A percentile compares a stretch with the other conserved stretches of the same genome.
phyloP scores from a whole-genome alignment of 148 eudicot species.

The Rhododendron mucronatum region DNA sequence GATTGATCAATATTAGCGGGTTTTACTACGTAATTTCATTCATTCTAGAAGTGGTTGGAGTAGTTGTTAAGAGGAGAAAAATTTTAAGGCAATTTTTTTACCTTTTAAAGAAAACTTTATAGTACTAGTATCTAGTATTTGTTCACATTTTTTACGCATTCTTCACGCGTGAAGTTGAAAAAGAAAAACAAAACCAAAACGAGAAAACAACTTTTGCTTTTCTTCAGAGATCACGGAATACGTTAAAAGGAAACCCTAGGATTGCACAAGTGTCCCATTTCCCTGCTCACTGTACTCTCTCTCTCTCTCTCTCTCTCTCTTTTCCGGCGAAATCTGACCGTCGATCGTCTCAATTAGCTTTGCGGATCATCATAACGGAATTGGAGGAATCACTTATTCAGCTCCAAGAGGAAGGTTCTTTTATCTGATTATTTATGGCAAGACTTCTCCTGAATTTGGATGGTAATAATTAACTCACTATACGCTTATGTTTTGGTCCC shows the following conservation, averaged over 20 bases:
- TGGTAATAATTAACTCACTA: not conserved
- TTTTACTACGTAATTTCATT: no score
- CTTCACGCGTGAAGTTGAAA: not conserved
- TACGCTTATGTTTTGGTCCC: not conserved
- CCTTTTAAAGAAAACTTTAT: no score
- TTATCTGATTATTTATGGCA: not conserved
- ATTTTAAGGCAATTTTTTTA: no score
- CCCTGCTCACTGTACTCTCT: not conserved
- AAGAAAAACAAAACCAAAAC: not conserved
- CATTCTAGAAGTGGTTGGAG: no score
- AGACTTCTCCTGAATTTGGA: not conserved
- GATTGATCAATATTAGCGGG: no score
- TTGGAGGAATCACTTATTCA: not conserved
- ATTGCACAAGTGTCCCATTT: not conserved
- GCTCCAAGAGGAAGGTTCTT: not conserved
- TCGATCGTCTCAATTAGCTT: not conserved
- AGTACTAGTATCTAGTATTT: no score
- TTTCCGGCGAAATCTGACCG: conserved; percentile 5
- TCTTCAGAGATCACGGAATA: not conserved
- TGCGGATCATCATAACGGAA: not conserved
- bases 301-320: not conserved
- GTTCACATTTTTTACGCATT: no score
- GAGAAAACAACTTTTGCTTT: not conserved
- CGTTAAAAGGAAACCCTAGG: conserved; percentile 3
- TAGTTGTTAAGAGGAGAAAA: no score